phyloP scores from a whole-genome alignment of 208 protist genomes.

The Sergeia podlipaevii region DNA sequence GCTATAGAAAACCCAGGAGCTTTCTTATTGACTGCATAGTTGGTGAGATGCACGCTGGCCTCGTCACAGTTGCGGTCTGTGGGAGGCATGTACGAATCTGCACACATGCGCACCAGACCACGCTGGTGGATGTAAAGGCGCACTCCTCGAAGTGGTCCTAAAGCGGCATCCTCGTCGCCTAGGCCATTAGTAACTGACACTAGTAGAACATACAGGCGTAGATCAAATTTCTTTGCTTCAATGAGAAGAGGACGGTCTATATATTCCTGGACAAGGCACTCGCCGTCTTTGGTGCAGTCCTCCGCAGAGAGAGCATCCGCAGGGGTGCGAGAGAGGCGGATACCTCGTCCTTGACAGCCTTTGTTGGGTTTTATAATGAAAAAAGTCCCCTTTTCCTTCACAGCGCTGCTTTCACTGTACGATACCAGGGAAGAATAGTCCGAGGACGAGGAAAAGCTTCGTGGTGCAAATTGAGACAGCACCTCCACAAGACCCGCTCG shows the following conservation, averaged over 20 bases:
- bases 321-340: slow-evolving; percentile 56
- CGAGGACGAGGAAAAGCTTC: slow-evolving; percentile 47
- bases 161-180: neutral
- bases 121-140: slow-evolving; percentile 80
- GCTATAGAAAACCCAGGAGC: slow-evolving; percentile 15
- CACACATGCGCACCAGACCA: slow-evolving; percentile 92
- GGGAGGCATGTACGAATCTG: slow-evolving; percentile 68
- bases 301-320: slow-evolving; percentile 33
- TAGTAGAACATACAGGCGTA: slow-evolving; percentile 93
- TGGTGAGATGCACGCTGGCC: slow-evolving; percentile 73
- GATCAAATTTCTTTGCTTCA: slow-evolving; percentile 92
- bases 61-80: slow-evolving; percentile 42
- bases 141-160: slow-evolving; percentile 48
- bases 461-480: slow-evolving; percentile 31
- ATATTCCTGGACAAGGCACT: slow-evolving; percentile 86
- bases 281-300: slow-evolving; percentile 18
- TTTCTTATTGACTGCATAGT: slow-evolving; percentile 87
- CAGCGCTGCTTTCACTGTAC: too few relatives aligned
- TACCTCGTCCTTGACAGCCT: slow-evolving; percentile 79
- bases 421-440: slow-evolving; percentile 27
- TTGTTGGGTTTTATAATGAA: slow-evolving; percentile 90
- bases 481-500: neutral
- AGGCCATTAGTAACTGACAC: slow-evolving; percentile 20
- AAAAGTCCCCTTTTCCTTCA: slow-evolving; percentile 11
- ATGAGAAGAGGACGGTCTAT: slow-evolving; percentile 88